Percentiles rank a stretch among this genome's conserved stretches.
These are phyloP conservation scores for Lophium mytilinum DNA, from an alignment of 495 filamentous ascomycete genomes.

Conservation along the genomic window DNA sequence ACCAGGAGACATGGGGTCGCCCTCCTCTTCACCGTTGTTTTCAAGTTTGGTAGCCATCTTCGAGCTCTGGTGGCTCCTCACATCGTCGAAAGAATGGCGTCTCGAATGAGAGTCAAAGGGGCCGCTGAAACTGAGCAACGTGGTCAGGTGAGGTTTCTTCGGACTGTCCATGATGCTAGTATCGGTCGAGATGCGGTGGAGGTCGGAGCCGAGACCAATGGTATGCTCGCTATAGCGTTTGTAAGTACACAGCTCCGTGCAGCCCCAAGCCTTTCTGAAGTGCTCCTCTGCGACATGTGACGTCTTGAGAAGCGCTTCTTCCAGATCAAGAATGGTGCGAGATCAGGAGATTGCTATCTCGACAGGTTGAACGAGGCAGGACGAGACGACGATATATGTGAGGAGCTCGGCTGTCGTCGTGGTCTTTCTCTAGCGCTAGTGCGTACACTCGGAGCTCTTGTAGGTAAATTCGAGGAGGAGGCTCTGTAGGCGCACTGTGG, in stretches of 20 bases:
- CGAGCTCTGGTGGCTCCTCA: conserved; percentile 34
- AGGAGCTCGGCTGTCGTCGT: too few relatives aligned
- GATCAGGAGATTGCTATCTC: too few relatives aligned
- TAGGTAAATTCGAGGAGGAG: too few relatives aligned
- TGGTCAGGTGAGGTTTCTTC: conserved; percentile 76
- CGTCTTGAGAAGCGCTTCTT: too few relatives aligned
- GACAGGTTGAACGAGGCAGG: too few relatives aligned
- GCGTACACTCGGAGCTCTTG: too few relatives aligned
- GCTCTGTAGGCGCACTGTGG: too few relatives aligned
- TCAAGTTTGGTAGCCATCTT: background rate
- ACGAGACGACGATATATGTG: too few relatives aligned
- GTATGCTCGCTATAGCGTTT: conserved; percentile 22
- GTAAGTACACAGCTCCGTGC: background rate
- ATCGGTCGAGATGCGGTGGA: background rate
- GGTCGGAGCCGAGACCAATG: background rate
- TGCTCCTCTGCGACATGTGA: too few relatives aligned
- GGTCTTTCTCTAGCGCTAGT: too few relatives aligned
- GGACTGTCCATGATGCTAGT: conserved; percentile 1
- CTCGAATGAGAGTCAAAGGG: conserved; percentile 71
- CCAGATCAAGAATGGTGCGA: too few relatives aligned
- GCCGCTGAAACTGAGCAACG: conserved; percentile 69
- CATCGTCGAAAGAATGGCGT: conserved; percentile 94
- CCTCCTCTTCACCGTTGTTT: conserved; percentile 16
- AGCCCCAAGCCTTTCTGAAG: too few relatives aligned
- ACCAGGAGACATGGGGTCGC: conserved; percentile 1